These are phyloP conservation scores for Nothophaeocryptopus gaeumannii DNA, from an alignment of 2,329 filamentous ascomycete species.

Conservation along the genomic window DNA sequence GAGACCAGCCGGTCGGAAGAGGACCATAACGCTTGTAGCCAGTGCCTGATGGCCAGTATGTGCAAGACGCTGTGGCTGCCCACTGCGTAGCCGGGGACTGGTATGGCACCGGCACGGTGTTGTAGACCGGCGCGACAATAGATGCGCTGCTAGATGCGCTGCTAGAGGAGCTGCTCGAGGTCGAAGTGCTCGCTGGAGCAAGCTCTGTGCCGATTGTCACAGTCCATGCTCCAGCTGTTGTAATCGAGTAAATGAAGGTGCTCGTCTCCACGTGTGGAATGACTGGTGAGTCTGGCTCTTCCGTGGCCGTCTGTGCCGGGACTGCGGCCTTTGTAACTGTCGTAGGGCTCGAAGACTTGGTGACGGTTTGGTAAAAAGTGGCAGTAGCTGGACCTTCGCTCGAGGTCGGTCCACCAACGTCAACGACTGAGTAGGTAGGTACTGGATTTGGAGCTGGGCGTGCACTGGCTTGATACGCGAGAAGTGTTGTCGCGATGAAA, in stretches of 20 bases:
- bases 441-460: constrained; percentile 26
- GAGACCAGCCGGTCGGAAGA: constrained; percentile 9
- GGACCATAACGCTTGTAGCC: not conserved
- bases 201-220: constrained; percentile 2
- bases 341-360: constrained; percentile 14
- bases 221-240: not conserved
- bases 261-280: constrained; percentile 2
- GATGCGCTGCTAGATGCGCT: not conserved
- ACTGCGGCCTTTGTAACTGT: constrained; percentile 8
- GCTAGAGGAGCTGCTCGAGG: not conserved
- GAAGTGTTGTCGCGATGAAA: constrained; percentile 23
- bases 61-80: no score
- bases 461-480: constrained; percentile 26
- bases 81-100: no score
- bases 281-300: constrained; percentile 2
- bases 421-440: constrained; percentile 32
- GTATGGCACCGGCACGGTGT: no score
- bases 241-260: not conserved
- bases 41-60: no score
- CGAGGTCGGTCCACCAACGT: constrained; percentile 27
- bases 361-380: constrained; percentile 27
- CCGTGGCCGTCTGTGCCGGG: constrained; percentile 10
- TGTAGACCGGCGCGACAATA: no score
- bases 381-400: constrained; percentile 16
- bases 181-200: constrained; percentile 6